Conservation (phyloP, 345 rosid genomes). For the Aquilaria sinensis region DNA sequence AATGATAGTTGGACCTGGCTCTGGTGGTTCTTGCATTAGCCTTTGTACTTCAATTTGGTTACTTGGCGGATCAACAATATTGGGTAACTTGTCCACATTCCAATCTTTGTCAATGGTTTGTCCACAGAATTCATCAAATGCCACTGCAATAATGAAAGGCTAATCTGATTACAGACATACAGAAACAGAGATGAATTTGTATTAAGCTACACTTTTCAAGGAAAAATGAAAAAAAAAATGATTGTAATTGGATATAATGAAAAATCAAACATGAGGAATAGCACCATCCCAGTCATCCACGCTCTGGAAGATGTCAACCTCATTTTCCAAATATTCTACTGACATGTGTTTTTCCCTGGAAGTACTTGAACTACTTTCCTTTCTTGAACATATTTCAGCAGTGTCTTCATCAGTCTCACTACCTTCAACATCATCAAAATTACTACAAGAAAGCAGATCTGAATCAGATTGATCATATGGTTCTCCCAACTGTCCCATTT, state of each 20-base stretch:
- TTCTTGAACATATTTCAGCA: constrained; percentile 30
- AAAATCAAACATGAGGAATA: constrained; percentile 13
- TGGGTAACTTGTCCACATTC: constrained; percentile 22
- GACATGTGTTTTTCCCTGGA: constrained; percentile 38
- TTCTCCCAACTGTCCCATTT: constrained; percentile 18
- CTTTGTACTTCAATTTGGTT: constrained; percentile 28
- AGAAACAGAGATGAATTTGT: not conserved
- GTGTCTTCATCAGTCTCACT: constrained; percentile 28
- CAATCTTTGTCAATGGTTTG: constrained; percentile 22
- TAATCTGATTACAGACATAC: constrained; percentile 9
- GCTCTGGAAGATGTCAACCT: constrained; percentile 45
- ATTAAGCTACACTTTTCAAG: too few relatives aligned
- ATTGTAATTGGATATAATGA: constrained; percentile 1
- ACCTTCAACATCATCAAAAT: constrained; percentile 2
- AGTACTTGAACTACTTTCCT: constrained; percentile 27
- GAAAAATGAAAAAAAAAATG: not conserved
- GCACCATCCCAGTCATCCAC: constrained; percentile 93
- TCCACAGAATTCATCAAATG: constrained; percentile 65
- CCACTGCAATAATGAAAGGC: constrained; percentile 39
- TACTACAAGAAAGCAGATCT: constrained; percentile 11
- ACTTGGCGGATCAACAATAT: constrained; percentile 22
- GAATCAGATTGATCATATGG: constrained; percentile 26
- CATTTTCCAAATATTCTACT: constrained; percentile 72
- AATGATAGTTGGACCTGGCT: constrained; percentile 67
- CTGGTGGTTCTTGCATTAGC: constrained; percentile 39